Base-by-base conservation (phyloP, 257 asterid genomes). In the Solanum chiquidenum region DNA sequence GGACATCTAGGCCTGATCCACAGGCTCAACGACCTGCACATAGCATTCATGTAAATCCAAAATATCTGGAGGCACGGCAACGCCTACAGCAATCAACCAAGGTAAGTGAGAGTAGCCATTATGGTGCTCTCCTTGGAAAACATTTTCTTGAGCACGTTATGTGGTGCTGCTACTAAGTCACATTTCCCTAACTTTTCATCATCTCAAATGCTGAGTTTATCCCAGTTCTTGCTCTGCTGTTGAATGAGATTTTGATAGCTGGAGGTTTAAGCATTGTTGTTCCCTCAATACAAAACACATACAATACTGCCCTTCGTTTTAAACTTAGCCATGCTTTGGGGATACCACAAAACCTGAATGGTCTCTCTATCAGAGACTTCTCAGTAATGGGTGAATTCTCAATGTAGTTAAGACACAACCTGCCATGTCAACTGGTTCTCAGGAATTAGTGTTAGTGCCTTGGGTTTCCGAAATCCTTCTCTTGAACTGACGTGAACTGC, bases 1-100 rank as follows among this genome's bases (percentile, higher is more conserved):
- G 93, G 89, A 80, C 91, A 80, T 46, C 85, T 85, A 89, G 92
- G 68, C 91, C 93, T 46, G 98, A 96, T 86, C 88, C 99, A 68
- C 95, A 95, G 87, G 92, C 93, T 71, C 92, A 94, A 77, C 98
- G 96, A 58, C 97, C 99, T 85, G 95, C 94, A 31, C 96, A 92
- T 88, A 92, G 99, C 90, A 96, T 96, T 91, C 98, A 96, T 88
- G 98, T 96, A 68, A 96, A 96, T 90, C 99, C 99, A 9, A 96
- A 96, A 87, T 96, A 96, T 90, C 91, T 96, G 89, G 98, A 96
- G 93, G 98, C 98, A 73, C 91, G 96, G 90, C 97, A 95, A 90
- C 95, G 94, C 76, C 83, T 95, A 68, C 92, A 91, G 90, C 98
- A 93, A 90, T 93, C 96, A 66, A 88, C 93, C 80, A 92, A 91